These are phyloP conservation scores for Olyra latifolia DNA, from an alignment of 176 grass and related monocot genomes.

Conservation along the genomic window DNA sequence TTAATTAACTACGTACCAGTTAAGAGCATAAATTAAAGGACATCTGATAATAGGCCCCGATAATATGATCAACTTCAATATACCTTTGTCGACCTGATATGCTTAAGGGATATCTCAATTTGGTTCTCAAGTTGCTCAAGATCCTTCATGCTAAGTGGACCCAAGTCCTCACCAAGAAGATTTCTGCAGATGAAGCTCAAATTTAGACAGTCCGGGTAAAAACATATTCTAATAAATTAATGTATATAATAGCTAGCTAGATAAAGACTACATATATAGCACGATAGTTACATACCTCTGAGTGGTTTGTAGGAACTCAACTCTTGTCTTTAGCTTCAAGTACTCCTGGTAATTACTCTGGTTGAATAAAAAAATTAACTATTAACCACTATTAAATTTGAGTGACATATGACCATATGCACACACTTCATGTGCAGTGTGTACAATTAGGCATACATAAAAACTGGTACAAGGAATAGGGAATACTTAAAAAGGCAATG, in stretches of 20 bases:
- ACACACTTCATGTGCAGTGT: neutral
- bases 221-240: neutral
- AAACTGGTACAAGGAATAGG: neutral
- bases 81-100: constrained; percentile 65
- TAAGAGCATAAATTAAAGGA: neutral
- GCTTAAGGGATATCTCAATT: constrained; percentile 65
- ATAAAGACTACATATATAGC: neutral
- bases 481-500: neutral
- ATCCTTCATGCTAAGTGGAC: constrained; percentile 65
- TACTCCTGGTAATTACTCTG: constrained; percentile 85
- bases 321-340: constrained; percentile 82
- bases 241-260: neutral
- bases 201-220: constrained; percentile 1
- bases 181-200: constrained; percentile 43
- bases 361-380: constrained; percentile 27
- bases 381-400: neutral
- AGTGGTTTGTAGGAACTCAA: constrained; percentile 81
- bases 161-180: constrained; percentile 84
- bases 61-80: neutral
- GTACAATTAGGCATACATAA: neutral
- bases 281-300: constrained; percentile 56
- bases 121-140: constrained; percentile 82
- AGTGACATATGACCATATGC: neutral
- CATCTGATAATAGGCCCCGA: neutral
- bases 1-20: neutral